Base-by-base conservation (phyloP, 129 eudicot species). In the Sambucus nigra region DNA sequence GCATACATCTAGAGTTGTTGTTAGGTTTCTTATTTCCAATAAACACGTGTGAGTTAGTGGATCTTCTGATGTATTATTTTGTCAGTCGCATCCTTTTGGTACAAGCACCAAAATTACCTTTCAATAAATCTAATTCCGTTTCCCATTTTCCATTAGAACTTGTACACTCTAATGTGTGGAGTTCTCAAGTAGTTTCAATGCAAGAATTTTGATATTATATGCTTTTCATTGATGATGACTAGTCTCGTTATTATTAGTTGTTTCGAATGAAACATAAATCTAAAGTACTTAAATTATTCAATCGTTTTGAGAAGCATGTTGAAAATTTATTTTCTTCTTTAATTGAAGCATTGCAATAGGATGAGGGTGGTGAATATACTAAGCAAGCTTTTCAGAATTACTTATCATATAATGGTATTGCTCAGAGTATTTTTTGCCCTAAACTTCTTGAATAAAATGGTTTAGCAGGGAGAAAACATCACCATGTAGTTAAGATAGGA, bases 221-320 rank as follows among this genome's bases (percentile, higher is more conserved):
- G 0, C 0, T 27, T 0, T 60, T 45, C 16, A 29, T 61, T 20
- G n/a, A n/a, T n/a, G 67, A 61, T 48, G 55, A 61, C 6, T 47
- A 32, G 32, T 29, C 49, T 61, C 32, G 16, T 12, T 61, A 47
- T 5, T 9, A 15, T 5, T 61, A 49, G 58, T 0, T 49, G 1
- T 62, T 20, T 32, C 50, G 48, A 1, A 5, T 62, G 32, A 2
- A 2, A 0, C 26, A 2, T 0, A 62, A 62, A 15, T 31, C 11
- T 49, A 39, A 50, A 5, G 67, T 49, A 1, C 50, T 49, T 33
- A 7, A 2, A 0, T 1, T 20, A 0, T 62, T 62, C 23, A 25
- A 2, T 5, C 3, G 5, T 0, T 60, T 60, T 18, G 21, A 48
- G 21, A 18, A 18, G 0, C 8, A 18, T 3, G 1, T 48, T 1